A percentile compares a stretch with the other conserved stretches of the same genome.
Evolutionary conservation across 805 yeast species (phyloP).

Genomic region (Isabelozyma heimii): DNA sequence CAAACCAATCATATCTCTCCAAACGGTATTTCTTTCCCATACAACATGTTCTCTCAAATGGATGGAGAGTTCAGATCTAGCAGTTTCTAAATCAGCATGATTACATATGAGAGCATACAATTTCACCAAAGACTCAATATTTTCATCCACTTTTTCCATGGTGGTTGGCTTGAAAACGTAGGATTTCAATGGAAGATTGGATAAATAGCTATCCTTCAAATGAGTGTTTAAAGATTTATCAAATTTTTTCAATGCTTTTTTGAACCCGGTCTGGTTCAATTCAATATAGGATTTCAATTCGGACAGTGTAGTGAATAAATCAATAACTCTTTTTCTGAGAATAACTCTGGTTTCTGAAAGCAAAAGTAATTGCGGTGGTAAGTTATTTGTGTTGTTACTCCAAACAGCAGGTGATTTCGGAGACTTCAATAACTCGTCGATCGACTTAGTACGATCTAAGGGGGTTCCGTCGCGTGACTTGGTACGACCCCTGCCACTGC

Average conservation of each 20-base stretch:
- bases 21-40: slow-evolving; percentile 55
- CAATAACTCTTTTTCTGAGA: slow-evolving; percentile 45
- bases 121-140: slow-evolving; percentile 30
- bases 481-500: background rate
- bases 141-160: slow-evolving; percentile 25
- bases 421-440: slow-evolving; percentile 36
- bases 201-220: slow-evolving; percentile 42
- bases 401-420: slow-evolving; percentile 34
- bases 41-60: slow-evolving; percentile 55
- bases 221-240: slow-evolving; percentile 48
- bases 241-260: slow-evolving; percentile 52
- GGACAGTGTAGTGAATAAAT: slow-evolving; percentile 42
- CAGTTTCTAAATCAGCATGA: slow-evolving; percentile 42
- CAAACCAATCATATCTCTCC: slow-evolving; percentile 56
- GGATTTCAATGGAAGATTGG: slow-evolving; percentile 41
- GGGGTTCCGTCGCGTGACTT: slow-evolving; percentile 1
- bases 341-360: slow-evolving; percentile 51
- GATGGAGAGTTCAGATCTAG: slow-evolving; percentile 54
- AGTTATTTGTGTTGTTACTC: slow-evolving; percentile 19
- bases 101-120: slow-evolving; percentile 37
- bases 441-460: slow-evolving; percentile 16
- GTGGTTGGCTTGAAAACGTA: slow-evolving; percentile 39
- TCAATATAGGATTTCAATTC: slow-evolving; percentile 52
- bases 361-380: slow-evolving; percentile 32
- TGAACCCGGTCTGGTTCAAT: slow-evolving; percentile 51